Evolutionary conservation across 1,284 basidiomycete genomes (phyloP), one percentile per base, ranked within the genome.

Genomic region (Malassezia japonica): DNA sequence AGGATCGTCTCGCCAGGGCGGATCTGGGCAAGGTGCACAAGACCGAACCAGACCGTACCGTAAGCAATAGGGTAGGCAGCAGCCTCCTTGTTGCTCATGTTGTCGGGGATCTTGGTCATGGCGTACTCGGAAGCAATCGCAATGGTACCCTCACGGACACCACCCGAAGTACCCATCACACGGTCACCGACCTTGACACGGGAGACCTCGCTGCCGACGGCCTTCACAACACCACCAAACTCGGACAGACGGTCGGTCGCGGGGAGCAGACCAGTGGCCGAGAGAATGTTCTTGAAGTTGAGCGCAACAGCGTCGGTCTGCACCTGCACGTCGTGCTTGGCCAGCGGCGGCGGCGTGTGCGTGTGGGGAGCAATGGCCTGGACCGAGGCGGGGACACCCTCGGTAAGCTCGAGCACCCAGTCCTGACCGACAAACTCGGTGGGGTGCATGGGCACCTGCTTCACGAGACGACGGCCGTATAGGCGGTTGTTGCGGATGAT

Each of bases 11-110:
- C 77, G 8, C 77, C 78, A 72, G 95, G 88, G 42, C 82, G 82
- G 59, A 86, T 79, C 64, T 91, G 83, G 0, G 82, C 82, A 23
- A 86, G 73, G 0, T 86, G 84, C 3, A 91, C 95, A 42, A 94
- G 65, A 16, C 84, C 86, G 71, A 91, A 87, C 4, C 87, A 75
- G 21, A 83, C 67, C 1, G 79, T 75, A 13, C 53, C 53, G 53
- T 55, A 55, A 18, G 53, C 53, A 21, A 55, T 55, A n/a, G 53
- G 36, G 42, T 28, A 55, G 0, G 85, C 83, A 1, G 84, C 86
- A 0, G 82, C 91, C n/a, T 79, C 76, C 40, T 78, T 77, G 10
- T 82, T 81, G 1, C 82, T 78, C 44, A 95, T 67, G 6, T 55
- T 59, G 1, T 65, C 59, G 38, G 56, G 74, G n/a, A 84, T 74